These are phyloP conservation scores for Colletotrichum sp. DNA, from an alignment of 2,329 filamentous ascomycete species.

Conservation along the genomic window DNA sequence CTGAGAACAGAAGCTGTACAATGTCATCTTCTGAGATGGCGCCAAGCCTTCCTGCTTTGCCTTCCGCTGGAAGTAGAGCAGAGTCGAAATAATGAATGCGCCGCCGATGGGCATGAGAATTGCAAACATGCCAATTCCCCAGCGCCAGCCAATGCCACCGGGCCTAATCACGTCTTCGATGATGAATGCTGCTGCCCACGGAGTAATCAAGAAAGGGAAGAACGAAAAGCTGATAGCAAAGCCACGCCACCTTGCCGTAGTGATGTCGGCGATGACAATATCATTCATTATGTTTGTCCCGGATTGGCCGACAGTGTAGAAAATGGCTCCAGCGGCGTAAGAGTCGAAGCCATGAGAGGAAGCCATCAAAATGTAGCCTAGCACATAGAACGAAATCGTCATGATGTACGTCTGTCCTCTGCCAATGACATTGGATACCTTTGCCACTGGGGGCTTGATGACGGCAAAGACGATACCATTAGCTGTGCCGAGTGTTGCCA, in stretches of 20 bases:
- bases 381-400: neutral
- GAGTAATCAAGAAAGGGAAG: conserved; percentile 40
- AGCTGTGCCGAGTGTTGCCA: neutral
- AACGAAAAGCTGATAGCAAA: conserved; percentile 34
- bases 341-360: neutral
- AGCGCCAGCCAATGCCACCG: conserved; percentile 28
- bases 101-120: conserved; percentile 57
- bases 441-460: conserved; percentile 1
- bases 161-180: conserved; percentile 26
- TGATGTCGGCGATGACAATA: conserved; percentile 14
- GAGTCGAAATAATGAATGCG: conserved; percentile 22
- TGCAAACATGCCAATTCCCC: conserved; percentile 58
- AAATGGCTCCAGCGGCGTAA: conserved; percentile 2
- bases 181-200: conserved; percentile 31
- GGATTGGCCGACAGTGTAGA: conserved; percentile 2
- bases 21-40: conserved; percentile 13
- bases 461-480: conserved; percentile 1
- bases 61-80: conserved; percentile 25
- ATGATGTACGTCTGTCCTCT: conserved; percentile 11
- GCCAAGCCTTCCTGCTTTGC: conserved; percentile 24
- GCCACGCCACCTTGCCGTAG: conserved; percentile 8
- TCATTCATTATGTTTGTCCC: conserved; percentile 11
- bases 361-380: conserved; percentile 8
- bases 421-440: conserved; percentile 6
- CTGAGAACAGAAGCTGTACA: conserved; percentile 23